Evolutionary conservation across 2,329 filamentous ascomycete genomes (phyloP), one percentile per base, ranked within the genome.

Genomic region (Apiospora marii): DNA sequence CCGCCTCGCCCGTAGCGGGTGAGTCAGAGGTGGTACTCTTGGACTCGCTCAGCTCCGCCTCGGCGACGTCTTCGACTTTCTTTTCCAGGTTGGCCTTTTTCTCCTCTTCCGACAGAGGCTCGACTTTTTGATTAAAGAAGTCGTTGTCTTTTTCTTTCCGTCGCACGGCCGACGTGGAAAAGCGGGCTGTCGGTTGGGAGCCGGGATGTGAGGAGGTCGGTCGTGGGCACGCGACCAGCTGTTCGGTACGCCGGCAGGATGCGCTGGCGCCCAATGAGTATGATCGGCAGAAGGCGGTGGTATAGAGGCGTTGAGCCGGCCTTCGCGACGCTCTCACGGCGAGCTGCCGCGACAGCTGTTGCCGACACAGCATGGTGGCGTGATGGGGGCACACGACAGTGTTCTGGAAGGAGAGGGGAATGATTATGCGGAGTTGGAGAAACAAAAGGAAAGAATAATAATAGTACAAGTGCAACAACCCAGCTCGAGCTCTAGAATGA

Each of bases 41-140:
- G 58, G 84, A 82, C 76, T 86, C 86, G 74, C 82, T 84, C 64
- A 86, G 83, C 43, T 88, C 85, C 48, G 85, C 84, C 73, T 87
- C 84, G 58, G 85, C 27, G 30, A 51, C 80, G 46, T 83, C 84
- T 73, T 85, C 82, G 43, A 80, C 80, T 70, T 83, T 84, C 78
- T 86, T 84, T 77, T 87, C 85, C 41, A 83, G 84, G 75, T 87
- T 89, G 68, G 85, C 85, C 77, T 88, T 86, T 71, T 83, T 81
- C 75, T 89, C 87, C 74, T 89, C 87, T 71, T 89, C 87, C 10
- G 86, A 85, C 13, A 90, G 81, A 0, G 87, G 84, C 74, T 88
- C 85, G 30, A 85, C 81, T 10, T 74, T 72, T 53, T 84, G 83
- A 75, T 90, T 86, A 73, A 90, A 88, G 75, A 89, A 89, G 27